Evolutionary conservation across 1,284 basidiomycete genomes (phyloP), one percentile per base, ranked within the genome.

Genomic region (Lignosus rhinocerotis): DNA sequence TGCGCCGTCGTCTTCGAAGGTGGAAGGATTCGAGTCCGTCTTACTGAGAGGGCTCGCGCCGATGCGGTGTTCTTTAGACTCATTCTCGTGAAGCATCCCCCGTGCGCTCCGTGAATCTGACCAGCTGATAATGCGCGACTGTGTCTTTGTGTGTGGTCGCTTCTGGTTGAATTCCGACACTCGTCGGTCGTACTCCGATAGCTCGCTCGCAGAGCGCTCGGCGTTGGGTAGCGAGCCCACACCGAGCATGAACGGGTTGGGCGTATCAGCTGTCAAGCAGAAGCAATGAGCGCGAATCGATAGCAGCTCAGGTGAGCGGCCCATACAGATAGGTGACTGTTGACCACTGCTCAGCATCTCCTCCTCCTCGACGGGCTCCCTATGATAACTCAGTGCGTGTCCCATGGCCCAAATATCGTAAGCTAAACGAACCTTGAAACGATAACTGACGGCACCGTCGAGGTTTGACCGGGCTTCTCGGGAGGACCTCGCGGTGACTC

Each of bases 281-380:
- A 25, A 11, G 49, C 34, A 30, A 34, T 48, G 46, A 62, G 51
- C 16, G 41, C 43, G 21, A 45, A 31, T 36, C 31, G 48, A 12
- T 31, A 30, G 16, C 8, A 41, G 21, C 31, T n/a, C 16, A 6
- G 10, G 38, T 6, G 3, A 3, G n/a, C 7, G 12, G 16, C 19
- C 78, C 81, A 62, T 67, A 86, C 87, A 85, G 61, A 80, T 74
- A 7, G 88, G 88, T 21, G 88, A 91, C 8, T 78, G 82, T 67
- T 89, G 88, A 1, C 88, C 87, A 66, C 89, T 91, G 68, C 88
- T 90, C 57, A 86, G 71, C 16, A 83, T 69, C 21, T 86, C 85
- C 12, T 87, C 88, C 9, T 88, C 87, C 9, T 85, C 84, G 3
- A 66, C 74, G 25, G 69, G 67, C 14, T 78, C 76, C 53, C 73